phyloP scores from a whole-genome alignment of 345 rosid species.

The Camelina neglecta region DNA sequence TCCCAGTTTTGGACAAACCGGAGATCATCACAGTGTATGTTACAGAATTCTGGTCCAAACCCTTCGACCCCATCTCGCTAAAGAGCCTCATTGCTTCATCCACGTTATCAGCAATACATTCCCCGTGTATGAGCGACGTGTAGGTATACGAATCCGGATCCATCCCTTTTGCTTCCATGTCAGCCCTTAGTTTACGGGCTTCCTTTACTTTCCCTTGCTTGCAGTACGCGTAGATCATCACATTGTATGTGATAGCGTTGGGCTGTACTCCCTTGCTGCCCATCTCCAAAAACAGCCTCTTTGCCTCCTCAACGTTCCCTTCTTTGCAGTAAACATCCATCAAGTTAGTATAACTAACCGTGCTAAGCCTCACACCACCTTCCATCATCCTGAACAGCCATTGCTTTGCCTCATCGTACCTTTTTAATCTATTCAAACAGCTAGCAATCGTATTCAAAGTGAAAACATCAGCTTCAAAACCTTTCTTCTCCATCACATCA shows the following conservation, averaged over 20 bases:
- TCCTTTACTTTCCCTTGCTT: constrained; percentile 73
- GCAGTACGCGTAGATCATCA: constrained; percentile 65
- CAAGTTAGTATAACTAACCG: constrained; percentile 67
- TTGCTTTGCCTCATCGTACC: constrained; percentile 69
- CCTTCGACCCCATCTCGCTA: constrained; percentile 56
- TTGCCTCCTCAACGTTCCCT: constrained; percentile 79
- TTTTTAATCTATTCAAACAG: constrained; percentile 60
- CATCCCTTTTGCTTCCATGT: constrained; percentile 62
- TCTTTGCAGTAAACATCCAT: constrained; percentile 80
- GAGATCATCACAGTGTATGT: constrained; percentile 72
- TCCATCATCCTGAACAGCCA: constrained; percentile 67
- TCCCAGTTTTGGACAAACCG: constrained; percentile 72
- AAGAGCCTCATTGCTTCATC: constrained; percentile 73
- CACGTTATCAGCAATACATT: constrained; percentile 64
- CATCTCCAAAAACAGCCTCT: constrained; percentile 68
- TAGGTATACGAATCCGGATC: constrained; percentile 66
- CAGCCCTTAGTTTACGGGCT: constrained; percentile 60
- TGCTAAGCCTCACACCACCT: constrained; percentile 54
- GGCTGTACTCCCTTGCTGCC: constrained; percentile 58
- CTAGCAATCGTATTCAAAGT: constrained; percentile 68
- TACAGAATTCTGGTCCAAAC: constrained; percentile 53
- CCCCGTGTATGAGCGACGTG: constrained; percentile 78
- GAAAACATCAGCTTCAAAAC: constrained; percentile 64
- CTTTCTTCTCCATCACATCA: constrained; percentile 73
- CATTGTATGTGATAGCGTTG: constrained; percentile 62